phyloP scores from a whole-genome alignment of 139 green algal genomes.

The Nannochloris sp. region DNA sequence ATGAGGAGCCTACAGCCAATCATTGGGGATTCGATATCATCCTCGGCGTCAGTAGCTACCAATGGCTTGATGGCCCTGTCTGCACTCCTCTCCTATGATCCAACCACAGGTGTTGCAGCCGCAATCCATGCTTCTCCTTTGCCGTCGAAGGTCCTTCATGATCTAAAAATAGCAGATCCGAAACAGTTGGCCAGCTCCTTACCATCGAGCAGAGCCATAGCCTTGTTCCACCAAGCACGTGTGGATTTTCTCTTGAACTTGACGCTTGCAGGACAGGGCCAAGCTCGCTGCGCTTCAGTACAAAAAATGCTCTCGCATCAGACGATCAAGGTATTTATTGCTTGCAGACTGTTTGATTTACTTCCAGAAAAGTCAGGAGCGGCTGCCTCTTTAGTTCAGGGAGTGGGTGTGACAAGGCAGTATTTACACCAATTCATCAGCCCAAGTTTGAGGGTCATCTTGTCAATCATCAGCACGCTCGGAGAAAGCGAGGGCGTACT shows the following conservation, averaged over 20 bases:
- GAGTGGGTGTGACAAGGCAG: background rate
- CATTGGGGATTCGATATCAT: constrained; percentile 31
- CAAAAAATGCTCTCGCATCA: constrained; percentile 45
- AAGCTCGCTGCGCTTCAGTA: constrained; percentile 19
- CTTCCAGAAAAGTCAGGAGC: constrained; percentile 40
- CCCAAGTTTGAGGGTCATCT: constrained; percentile 37
- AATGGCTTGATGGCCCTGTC: constrained; percentile 51
- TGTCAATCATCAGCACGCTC: constrained; percentile 32
- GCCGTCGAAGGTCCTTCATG: constrained; percentile 40
- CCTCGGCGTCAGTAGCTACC: constrained; percentile 11
- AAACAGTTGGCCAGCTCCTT: constrained; percentile 20
- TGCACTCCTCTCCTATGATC: constrained; percentile 36
- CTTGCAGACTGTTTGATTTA: constrained; percentile 37
- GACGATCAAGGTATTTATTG: constrained; percentile 27
- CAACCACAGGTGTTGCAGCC: constrained; percentile 18
- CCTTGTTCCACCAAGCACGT: constrained; percentile 48
- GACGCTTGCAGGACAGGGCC: constrained; percentile 20
- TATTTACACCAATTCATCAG: constrained; percentile 25
- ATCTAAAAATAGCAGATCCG: constrained; percentile 17
- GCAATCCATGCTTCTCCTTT: constrained; percentile 32
- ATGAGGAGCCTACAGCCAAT: constrained; percentile 28
- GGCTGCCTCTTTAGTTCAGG: constrained; percentile 1
- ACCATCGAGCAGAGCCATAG: background rate
- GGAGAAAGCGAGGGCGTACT: constrained; percentile 28
- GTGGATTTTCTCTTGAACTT: constrained; percentile 54